A percentile compares a stretch with the other conserved stretches of the same genome.
Evolutionary conservation across 192 early-diverging fungal species (phyloP).

Genomic region (Coemansia sp.): DNA sequence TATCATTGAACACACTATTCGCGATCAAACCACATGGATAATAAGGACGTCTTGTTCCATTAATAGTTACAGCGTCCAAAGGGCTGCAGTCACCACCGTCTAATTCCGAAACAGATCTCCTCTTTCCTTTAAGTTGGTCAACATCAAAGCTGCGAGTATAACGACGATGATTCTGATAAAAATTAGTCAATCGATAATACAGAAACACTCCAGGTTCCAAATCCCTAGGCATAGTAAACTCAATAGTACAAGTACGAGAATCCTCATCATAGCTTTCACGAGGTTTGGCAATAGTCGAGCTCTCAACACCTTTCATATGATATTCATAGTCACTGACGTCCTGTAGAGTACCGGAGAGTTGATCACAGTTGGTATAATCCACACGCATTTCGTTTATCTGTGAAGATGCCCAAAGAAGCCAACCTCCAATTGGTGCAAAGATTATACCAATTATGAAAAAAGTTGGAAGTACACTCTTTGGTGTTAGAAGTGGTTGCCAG

Average conservation of each 20-base stretch:
- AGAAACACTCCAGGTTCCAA: constrained; percentile 82
- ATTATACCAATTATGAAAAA: constrained; percentile 92
- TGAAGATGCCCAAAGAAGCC: constrained; percentile 83
- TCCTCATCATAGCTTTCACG: constrained; percentile 55
- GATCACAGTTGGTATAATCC: constrained; percentile 89
- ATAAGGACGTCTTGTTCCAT: constrained; percentile 52
- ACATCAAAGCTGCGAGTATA: constrained; percentile 89
- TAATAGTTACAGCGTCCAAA: constrained; percentile 34
- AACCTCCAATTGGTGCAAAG: constrained; percentile 93
- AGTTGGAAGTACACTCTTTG: constrained; percentile 95
- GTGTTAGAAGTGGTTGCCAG: constrained; percentile 98
- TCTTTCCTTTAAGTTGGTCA: constrained; percentile 76
- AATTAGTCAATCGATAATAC: constrained; percentile 96
- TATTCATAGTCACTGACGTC: constrained; percentile 34
- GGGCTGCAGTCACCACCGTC: constrained; percentile 62
- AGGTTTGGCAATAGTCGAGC: constrained; percentile 26
- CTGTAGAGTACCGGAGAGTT: constrained; percentile 15
- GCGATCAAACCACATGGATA: constrained; percentile 99
- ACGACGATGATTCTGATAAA: constrained; percentile 98
- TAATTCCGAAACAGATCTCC: constrained; percentile 40
- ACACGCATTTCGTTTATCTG: constrained; percentile 84
- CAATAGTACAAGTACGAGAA: constrained; percentile 65
- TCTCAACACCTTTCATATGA: constrained; percentile 39
- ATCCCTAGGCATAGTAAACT: constrained; percentile 64
- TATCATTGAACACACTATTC: constrained; percentile 94